Evolutionary conservation across 2,329 filamentous ascomycete genomes (phyloP).

Genomic region (Fusarium marasasianum): DNA sequence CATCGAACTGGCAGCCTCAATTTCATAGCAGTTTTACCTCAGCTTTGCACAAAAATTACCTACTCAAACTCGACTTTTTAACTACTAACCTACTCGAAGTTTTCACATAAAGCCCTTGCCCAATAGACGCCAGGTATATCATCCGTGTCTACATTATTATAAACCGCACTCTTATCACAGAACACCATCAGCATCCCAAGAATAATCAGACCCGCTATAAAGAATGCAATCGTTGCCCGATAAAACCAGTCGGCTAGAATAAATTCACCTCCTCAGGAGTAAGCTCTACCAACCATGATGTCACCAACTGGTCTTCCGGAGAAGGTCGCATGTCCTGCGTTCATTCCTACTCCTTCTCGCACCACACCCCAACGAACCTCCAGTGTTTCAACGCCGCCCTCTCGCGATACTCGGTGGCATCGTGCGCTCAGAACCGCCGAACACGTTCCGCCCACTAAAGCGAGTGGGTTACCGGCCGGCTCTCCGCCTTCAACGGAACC

Average conservation of each 20-base stretch:
- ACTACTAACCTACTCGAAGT: not conserved
- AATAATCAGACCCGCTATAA: not conserved
- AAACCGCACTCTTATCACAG: not conserved
- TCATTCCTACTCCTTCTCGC: slow-evolving; percentile 49
- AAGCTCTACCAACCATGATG: slow-evolving; percentile 41
- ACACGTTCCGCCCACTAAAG: slow-evolving; percentile 58
- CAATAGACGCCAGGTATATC: slow-evolving; percentile 33
- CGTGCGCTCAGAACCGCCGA: slow-evolving; percentile 62
- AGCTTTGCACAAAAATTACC: not conserved
- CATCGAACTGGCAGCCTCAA: not conserved
- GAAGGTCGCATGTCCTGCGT: slow-evolving; percentile 57
- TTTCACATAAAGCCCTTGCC: slow-evolving; percentile 16
- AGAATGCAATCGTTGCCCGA: not conserved
- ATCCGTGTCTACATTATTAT: slow-evolving; percentile 11
- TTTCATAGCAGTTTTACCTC: not conserved
- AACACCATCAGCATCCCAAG: slow-evolving; percentile 8
- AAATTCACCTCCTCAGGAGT: slow-evolving; percentile 23
- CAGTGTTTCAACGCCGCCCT: slow-evolving; percentile 48
- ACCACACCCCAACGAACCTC: slow-evolving; percentile 59
- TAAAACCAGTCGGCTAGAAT: not conserved
- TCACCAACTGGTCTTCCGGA: slow-evolving; percentile 48
- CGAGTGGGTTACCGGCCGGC: slow-evolving; percentile 59
- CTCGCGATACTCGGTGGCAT: slow-evolving; percentile 53
- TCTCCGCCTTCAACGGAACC: slow-evolving; percentile 48
- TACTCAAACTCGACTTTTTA: slow-evolving; percentile 2